Percentiles rank a stretch among this genome's conserved stretches.
Evolutionary conservation across 176 grass and related monocot species (phyloP).

Genomic region (Elaeis guineensis): DNA sequence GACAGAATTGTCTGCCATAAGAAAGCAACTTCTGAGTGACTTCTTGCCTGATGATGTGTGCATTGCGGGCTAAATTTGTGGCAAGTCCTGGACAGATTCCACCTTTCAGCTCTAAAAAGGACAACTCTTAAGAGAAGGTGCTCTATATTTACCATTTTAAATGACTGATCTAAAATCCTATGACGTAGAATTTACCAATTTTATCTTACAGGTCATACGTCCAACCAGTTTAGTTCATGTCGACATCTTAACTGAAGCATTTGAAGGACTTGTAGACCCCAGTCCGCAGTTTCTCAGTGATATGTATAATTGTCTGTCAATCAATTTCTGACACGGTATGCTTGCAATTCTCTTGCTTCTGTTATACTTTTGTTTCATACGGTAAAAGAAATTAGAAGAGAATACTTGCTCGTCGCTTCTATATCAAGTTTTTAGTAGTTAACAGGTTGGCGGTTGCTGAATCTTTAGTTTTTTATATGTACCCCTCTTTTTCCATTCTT

Average conservation of each 20-base stretch:
- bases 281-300: conserved; percentile 21
- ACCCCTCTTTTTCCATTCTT: too few species aligned
- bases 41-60: conserved; percentile 91
- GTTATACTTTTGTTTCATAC: background rate
- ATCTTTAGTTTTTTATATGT: too few species aligned
- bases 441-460: too few species aligned
- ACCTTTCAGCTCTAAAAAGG: conserved; percentile 34
- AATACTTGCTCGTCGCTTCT: too few species aligned
- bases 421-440: too few species aligned
- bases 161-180: background rate
- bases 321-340: conserved; percentile 84
- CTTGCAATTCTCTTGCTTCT: conserved; percentile 3
- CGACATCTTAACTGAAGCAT: conserved; percentile 63
- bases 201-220: conserved; percentile 38
- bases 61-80: conserved; percentile 53
- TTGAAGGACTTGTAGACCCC: conserved; percentile 41
- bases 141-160: background rate
- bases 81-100: conserved; percentile 32
- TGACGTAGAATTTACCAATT: conserved; percentile 13
- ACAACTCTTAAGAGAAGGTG: conserved; percentile 41
- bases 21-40: conserved; percentile 63
- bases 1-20: conserved; percentile 64
- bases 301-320: conserved; percentile 54
- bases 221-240: conserved; percentile 37
- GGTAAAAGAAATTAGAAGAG: too few species aligned